Conservation (phyloP, 1,284 basidiomycete genomes). For the Malassezia obtusa region DNA sequence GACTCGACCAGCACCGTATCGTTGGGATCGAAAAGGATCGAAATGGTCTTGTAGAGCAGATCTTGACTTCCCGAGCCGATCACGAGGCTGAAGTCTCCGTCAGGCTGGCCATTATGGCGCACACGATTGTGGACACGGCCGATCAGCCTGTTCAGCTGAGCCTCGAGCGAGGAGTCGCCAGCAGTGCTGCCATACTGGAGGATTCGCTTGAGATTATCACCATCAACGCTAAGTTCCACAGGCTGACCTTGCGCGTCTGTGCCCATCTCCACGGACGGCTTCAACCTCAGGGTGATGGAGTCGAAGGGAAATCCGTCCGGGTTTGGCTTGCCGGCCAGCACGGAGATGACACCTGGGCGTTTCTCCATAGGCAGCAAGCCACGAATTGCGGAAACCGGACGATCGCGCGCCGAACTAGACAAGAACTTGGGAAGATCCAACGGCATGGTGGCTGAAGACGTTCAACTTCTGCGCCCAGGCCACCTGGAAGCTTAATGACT, state of each 20-base stretch:
- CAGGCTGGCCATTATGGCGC: constrained; percentile 30
- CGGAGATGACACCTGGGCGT: constrained; percentile 68
- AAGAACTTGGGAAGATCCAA: constrained; percentile 2
- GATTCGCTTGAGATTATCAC: constrained; percentile 41
- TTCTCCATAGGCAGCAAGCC: constrained; percentile 66
- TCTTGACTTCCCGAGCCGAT: constrained; percentile 80
- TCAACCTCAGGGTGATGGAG: constrained; percentile 56
- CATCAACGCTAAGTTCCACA: constrained; percentile 37
- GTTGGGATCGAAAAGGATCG: constrained; percentile 62
- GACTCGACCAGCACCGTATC: constrained; percentile 75
- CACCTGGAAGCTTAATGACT: background rate
- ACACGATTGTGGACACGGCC: constrained; percentile 62
- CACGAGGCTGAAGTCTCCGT: constrained; percentile 51
- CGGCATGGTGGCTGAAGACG: constrained; percentile 7
- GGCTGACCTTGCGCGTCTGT: constrained; percentile 7
- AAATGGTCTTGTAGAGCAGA: constrained; percentile 64
- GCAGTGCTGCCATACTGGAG: constrained; percentile 58
- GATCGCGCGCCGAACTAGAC: background rate
- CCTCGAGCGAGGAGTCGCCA: constrained; percentile 58
- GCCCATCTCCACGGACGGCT: constrained; percentile 37
- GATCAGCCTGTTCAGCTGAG: constrained; percentile 55
- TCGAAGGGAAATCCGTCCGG: constrained; percentile 80
- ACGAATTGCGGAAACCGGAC: constrained; percentile 50
- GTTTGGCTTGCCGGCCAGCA: constrained; percentile 65
- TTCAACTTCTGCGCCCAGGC: no score